These are phyloP conservation scores for Solanum infundibuliforme DNA, from an alignment of 257 asterid species.

Conservation along the genomic window DNA sequence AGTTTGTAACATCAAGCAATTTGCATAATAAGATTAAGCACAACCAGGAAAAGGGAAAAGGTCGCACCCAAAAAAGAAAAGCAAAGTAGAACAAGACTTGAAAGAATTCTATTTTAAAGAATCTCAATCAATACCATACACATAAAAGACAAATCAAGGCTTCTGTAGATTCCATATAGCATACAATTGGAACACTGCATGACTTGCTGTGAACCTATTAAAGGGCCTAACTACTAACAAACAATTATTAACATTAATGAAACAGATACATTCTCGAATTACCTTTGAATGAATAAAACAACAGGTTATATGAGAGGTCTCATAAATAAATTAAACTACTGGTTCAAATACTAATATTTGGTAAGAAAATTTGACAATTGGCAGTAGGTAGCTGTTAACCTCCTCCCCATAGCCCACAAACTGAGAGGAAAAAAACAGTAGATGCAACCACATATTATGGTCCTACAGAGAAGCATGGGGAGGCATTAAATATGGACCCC, in stretches of 20 bases:
- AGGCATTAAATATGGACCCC: conserved; percentile 31
- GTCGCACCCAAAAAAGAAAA: not conserved
- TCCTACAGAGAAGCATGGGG: conserved; percentile 29
- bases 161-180: not conserved
- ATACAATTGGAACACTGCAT: not conserved
- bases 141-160: not conserved
- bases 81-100: not conserved
- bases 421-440: conserved; percentile 18
- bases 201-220: not conserved
- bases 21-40: not conserved
- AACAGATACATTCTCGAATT: not conserved
- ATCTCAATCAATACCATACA: not conserved
- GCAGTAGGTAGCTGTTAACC: not conserved
- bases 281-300: not conserved
- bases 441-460: conserved; percentile 44
- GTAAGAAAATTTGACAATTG: not conserved
- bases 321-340: not conserved
- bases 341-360: not conserved
- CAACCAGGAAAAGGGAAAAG: not conserved
- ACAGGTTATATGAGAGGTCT: not conserved
- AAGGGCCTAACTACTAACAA: not conserved
- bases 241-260: not conserved
- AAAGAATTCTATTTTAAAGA: not conserved
- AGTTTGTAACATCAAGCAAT: not conserved
- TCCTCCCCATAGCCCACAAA: not conserved